Conservation (phyloP, 2,329 filamentous ascomycete genomes). For the Paramyrothecium sp. region DNA sequence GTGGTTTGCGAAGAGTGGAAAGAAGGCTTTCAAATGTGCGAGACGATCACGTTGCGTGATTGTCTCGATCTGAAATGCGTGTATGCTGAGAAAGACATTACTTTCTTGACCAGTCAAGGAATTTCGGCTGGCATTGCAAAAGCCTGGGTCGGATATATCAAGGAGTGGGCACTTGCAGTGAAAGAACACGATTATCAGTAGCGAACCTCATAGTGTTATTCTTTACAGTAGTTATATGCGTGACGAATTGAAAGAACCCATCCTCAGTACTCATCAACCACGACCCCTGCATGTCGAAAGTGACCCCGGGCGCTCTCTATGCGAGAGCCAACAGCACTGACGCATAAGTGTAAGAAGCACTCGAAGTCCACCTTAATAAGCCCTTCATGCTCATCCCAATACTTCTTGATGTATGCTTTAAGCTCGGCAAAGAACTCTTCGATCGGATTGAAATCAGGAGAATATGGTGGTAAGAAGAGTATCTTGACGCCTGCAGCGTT, state of each 20-base stretch:
- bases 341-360: constrained; percentile 15
- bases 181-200: not conserved
- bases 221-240: not conserved
- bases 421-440: constrained; percentile 19
- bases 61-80: too few species aligned
- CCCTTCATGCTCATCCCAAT: constrained; percentile 12
- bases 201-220: not conserved
- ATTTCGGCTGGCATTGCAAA: too few species aligned
- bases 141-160: not conserved
- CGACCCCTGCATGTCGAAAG: constrained; percentile 7
- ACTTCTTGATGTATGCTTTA: constrained; percentile 15
- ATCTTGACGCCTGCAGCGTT: constrained; percentile 12
- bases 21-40: not conserved
- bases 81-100: too few species aligned
- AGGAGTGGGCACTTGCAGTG: not conserved
- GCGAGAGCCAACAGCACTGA: constrained; percentile 12
- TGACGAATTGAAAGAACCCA: not conserved
- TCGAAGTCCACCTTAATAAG: constrained; percentile 14
- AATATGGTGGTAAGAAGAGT: constrained; percentile 14
- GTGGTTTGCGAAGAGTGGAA: constrained; percentile 2
- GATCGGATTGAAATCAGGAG: constrained; percentile 19
- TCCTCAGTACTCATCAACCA: not conserved
- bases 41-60: too few species aligned
- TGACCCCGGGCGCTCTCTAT: constrained; percentile 7
- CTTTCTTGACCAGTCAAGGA: too few species aligned